phyloP scores from a whole-genome alignment of 1,139 yeast species.

The Kurtzmaniella quercitrusa region DNA sequence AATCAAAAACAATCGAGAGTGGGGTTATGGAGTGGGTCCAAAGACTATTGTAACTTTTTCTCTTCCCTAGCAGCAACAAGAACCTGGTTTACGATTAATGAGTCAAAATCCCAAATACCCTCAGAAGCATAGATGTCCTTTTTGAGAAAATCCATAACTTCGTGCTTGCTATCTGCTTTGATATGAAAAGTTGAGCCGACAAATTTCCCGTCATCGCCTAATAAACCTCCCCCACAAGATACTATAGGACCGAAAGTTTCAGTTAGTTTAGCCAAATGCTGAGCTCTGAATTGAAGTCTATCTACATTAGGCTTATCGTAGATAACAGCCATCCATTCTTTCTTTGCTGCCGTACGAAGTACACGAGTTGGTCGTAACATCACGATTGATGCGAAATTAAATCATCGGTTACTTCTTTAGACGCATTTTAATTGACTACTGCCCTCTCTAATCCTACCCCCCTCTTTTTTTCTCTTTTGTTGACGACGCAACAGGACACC shows the following conservation, averaged over 20 bases:
- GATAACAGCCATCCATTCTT: slow-evolving; percentile 54
- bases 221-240: slow-evolving; percentile 54
- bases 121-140: slow-evolving; percentile 51
- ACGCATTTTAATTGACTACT: background rate
- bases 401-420: background rate
- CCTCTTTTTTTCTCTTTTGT: no score
- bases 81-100: slow-evolving; percentile 46
- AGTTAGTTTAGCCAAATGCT: slow-evolving; percentile 49
- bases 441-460: no score
- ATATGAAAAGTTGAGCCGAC: slow-evolving; percentile 58
- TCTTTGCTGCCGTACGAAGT: background rate
- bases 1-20: background rate
- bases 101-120: slow-evolving; percentile 66
- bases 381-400: background rate
- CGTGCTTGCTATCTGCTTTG: slow-evolving; percentile 52
- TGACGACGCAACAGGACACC: background rate
- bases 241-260: slow-evolving; percentile 42
- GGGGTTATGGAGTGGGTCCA: background rate
- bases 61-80: slow-evolving; percentile 8
- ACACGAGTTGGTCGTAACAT: background rate
- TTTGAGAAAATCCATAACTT: slow-evolving; percentile 52
- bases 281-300: slow-evolving; percentile 43
- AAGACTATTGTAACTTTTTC: background rate
- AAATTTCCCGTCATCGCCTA: slow-evolving; percentile 38
- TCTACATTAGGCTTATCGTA: slow-evolving; percentile 57